Conservation (phyloP, 305 asterid genomes). For the Rubia peregrina region DNA sequence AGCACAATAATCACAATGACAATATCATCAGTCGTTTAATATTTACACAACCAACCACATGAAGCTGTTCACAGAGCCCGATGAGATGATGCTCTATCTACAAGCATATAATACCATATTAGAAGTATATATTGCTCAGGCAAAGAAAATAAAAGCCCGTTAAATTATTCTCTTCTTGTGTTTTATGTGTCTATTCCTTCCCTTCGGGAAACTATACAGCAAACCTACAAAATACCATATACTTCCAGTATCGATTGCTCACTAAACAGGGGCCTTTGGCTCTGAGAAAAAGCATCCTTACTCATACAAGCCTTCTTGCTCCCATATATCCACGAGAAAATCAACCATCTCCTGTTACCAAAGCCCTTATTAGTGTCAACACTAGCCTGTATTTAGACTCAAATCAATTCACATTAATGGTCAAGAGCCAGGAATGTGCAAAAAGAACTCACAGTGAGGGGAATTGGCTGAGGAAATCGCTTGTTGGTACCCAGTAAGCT, state of each 20-base stretch:
- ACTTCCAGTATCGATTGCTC: constrained; percentile 8
- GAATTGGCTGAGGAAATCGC: constrained; percentile 54
- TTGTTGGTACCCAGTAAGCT: constrained; percentile 56
- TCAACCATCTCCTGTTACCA: constrained; percentile 66
- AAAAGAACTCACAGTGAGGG: constrained; percentile 58
- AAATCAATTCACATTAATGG: too few relatives aligned
- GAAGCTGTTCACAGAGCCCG: background rate
- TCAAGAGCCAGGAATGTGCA: background rate
- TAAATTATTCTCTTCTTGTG: background rate
- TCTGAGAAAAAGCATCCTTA: constrained; percentile 20
- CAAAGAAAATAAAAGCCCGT: background rate
- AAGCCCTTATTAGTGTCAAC: constrained; percentile 10
- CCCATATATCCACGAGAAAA: constrained; percentile 77
- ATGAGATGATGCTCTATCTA: background rate
- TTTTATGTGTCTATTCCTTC: background rate
- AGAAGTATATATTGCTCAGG: background rate
- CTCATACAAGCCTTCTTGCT: constrained; percentile 61
- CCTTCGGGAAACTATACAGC: constrained; percentile 16
- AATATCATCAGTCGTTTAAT: background rate
- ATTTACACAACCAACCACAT: background rate
- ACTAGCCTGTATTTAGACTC: background rate
- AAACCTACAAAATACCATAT: background rate
- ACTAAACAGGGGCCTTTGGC: background rate
- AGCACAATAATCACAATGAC: background rate
- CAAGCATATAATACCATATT: background rate